Evolutionary conservation across 164 flowering plant species (phyloP).

Genomic region (Houttuynia cordata): DNA sequence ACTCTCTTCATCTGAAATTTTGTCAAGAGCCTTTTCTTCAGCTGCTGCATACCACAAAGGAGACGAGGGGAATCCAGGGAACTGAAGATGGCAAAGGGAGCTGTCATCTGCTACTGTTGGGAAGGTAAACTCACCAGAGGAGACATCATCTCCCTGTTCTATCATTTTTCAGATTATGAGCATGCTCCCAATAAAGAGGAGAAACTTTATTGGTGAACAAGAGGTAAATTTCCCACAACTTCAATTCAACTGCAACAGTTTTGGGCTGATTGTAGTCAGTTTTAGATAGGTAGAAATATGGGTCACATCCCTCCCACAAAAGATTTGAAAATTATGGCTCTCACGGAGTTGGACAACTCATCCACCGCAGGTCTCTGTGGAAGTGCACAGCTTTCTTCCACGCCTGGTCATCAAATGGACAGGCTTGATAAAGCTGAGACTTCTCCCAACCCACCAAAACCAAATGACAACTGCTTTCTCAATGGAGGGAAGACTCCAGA

Average conservation of each 20-base stretch:
- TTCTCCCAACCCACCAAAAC: not conserved
- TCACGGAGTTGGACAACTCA: slow-evolving; percentile 15
- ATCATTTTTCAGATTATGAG: not conserved
- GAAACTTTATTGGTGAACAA: not conserved
- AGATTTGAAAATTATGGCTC: not conserved
- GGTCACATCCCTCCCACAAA: slow-evolving; percentile 2
- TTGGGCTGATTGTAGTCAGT: not conserved
- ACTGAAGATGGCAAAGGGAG: slow-evolving; percentile 5
- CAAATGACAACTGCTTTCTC: not conserved
- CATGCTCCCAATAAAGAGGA: not conserved
- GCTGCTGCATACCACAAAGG: slow-evolving; percentile 34
- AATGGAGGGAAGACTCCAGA: not conserved
- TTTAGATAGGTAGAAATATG: not conserved
- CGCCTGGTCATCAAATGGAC: not conserved
- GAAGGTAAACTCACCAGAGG: slow-evolving; percentile 41
- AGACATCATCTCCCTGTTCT: slow-evolving; percentile 5
- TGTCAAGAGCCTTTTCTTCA: no score
- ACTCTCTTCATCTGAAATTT: no score
- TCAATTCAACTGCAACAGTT: slow-evolving; percentile 2
- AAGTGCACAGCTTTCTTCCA: not conserved
- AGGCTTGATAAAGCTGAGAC: not conserved
- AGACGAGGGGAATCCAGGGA: slow-evolving; percentile 17
- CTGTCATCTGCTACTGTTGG: slow-evolving; percentile 16
- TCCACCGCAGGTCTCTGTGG: slow-evolving; percentile 9
- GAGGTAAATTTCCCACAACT: not conserved